Percentiles rank a stretch among this genome's conserved stretches.
These are phyloP conservation scores for Pseudocercospora cruenta DNA, from an alignment of 2,329 filamentous ascomycete species.

Conservation along the genomic window DNA sequence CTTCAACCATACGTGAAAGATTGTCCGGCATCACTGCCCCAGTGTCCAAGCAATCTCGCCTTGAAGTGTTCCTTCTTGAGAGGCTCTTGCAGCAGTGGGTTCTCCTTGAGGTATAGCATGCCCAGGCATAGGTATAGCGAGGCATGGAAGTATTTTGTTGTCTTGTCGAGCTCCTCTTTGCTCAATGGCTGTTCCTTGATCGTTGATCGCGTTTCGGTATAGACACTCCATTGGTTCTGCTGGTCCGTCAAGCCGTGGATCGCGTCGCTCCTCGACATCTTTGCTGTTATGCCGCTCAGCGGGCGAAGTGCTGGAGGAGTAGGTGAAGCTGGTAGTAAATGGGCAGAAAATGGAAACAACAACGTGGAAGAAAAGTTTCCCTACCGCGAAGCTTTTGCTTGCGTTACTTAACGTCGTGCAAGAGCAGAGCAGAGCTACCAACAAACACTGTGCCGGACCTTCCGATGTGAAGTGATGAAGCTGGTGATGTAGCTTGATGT, in stretches of 20 bases:
- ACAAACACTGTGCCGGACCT: not conserved
- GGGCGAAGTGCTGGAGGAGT: not conserved
- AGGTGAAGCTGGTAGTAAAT: not conserved
- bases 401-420: not conserved
- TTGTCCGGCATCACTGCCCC: constrained; percentile 79
- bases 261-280: constrained; percentile 12
- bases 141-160: constrained; percentile 74
- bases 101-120: constrained; percentile 78
- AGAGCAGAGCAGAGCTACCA: not conserved
- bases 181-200: constrained; percentile 58
- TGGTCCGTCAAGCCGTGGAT: constrained; percentile 29
- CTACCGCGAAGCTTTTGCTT: constrained; percentile 5
- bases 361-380: not conserved
- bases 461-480: constrained; percentile 4
- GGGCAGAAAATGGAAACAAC: not conserved
- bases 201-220: constrained; percentile 37
- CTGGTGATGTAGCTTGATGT: constrained; percentile 6
- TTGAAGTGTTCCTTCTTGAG: constrained; percentile 73
- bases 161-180: constrained; percentile 67
- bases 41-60: constrained; percentile 73
- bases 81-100: constrained; percentile 71
- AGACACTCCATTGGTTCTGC: constrained; percentile 37
- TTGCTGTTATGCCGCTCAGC: not conserved
- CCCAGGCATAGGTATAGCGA: constrained; percentile 75
- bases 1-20: constrained; percentile 61